Evolutionary conservation across 140 eudicot genomes (phyloP).

Genomic region (Bidens hawaiensis): DNA sequence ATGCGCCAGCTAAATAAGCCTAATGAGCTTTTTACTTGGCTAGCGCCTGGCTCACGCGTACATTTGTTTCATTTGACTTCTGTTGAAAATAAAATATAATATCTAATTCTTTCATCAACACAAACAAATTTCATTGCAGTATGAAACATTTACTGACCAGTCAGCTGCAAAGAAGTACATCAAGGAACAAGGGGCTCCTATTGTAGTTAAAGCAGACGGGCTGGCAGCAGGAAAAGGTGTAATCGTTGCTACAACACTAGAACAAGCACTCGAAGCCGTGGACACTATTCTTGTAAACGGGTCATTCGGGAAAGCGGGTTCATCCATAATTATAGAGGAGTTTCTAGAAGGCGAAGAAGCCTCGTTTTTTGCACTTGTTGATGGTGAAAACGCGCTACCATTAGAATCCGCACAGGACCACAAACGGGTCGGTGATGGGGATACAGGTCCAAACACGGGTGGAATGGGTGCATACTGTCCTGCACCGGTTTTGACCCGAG

Average conservation of each 20-base stretch:
- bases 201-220: conserved; percentile 93
- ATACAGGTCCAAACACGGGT: conserved; percentile 92
- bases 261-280: conserved; percentile 83
- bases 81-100: not conserved
- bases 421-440: conserved; percentile 95
- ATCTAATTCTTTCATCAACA: not conserved
- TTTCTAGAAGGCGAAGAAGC: conserved; percentile 95
- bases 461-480: conserved; percentile 99
- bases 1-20: no score
- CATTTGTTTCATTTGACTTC: not conserved
- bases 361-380: conserved; percentile 88
- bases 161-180: conserved; percentile 70
- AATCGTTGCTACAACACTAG: conserved; percentile 67
- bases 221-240: conserved; percentile 98
- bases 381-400: conserved; percentile 85
- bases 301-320: conserved; percentile 76
- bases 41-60: no score
- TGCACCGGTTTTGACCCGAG: conserved; percentile 76
- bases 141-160: conserved; percentile 75
- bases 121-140: conserved; percentile 39
- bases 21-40: no score
- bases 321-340: conserved; percentile 73
- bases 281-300: conserved; percentile 79
- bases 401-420: conserved; percentile 98
- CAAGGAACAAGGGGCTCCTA: conserved; percentile 81